Evolutionary conservation across 225 moss, liverwort and hornwort species (phyloP).

Genomic region (Takakia lepidozioides): DNA sequence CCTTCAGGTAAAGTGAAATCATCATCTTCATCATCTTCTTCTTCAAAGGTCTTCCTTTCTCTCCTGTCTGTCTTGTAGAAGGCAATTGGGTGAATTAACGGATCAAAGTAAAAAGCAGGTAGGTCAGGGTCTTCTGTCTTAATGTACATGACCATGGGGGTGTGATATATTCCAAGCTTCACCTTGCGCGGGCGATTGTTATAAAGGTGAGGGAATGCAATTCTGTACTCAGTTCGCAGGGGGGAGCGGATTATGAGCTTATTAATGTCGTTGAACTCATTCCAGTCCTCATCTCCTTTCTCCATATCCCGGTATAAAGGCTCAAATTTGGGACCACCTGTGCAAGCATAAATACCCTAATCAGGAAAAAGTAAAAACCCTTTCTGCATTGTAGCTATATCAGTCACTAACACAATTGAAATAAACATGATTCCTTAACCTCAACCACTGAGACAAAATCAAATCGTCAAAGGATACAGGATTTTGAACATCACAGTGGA

Average conservation of each 20-base stretch:
- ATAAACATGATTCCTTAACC: too few relatives aligned
- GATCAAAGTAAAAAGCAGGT: conserved; percentile 99
- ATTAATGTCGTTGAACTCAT: conserved; percentile 99
- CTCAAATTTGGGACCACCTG: conserved; percentile 99
- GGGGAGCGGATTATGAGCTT: conserved; percentile 98
- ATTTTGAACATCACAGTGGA: too few relatives aligned
- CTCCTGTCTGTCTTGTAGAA: conserved; percentile 95
- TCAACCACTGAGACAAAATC: too few relatives aligned
- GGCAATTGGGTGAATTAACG: conserved; percentile 93
- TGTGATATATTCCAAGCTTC: conserved; percentile 91
- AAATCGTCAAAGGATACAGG: too few relatives aligned
- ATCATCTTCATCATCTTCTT: conserved; percentile 83
- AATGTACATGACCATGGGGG: conserved; percentile 99
- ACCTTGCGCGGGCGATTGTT: conserved; percentile 98
- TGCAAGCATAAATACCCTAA: neutral
- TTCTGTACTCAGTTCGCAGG: conserved; percentile 91
- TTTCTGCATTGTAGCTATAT: too few relatives aligned
- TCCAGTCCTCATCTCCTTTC: conserved; percentile 99
- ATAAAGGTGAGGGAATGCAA: conserved; percentile 98
- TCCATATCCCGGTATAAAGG: conserved; percentile 98
- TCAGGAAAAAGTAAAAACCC: too few relatives aligned
- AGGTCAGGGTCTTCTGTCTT: conserved; percentile 98
- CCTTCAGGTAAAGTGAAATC: conserved; percentile 82
- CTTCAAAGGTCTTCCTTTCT: conserved; percentile 70
- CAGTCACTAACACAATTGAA: too few relatives aligned